Percentiles rank a stretch among this genome's conserved stretches.
Evolutionary conservation across 2,329 filamentous ascomycete genomes (phyloP).

Genomic region (Fonsecaea pugnacius): DNA sequence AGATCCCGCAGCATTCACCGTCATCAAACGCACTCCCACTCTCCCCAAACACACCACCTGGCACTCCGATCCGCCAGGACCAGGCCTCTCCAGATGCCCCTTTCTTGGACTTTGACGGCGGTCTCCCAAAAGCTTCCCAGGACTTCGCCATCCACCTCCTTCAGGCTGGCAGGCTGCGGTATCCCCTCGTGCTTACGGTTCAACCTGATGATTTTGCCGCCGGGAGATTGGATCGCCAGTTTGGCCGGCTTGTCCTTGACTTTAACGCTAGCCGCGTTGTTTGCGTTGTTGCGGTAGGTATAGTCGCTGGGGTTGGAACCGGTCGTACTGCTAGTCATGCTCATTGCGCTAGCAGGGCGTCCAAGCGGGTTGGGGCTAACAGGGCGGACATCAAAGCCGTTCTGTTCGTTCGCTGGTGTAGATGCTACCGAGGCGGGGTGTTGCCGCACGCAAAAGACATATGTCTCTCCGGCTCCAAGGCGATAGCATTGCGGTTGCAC

Average conservation of each 20-base stretch:
- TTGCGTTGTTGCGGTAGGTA: constrained; percentile 52
- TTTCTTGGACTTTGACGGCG: constrained; percentile 69
- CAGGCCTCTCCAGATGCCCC: constrained; percentile 65
- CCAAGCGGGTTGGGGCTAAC: constrained; percentile 46
- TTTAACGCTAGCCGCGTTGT: constrained; percentile 58
- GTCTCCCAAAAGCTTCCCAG: constrained; percentile 68
- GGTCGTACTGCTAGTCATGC: constrained; percentile 61
- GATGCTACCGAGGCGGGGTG: constrained; percentile 65
- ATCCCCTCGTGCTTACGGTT: constrained; percentile 55
- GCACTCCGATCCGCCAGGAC: constrained; percentile 68
- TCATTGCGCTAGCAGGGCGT: constrained; percentile 63
- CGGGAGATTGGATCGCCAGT: constrained; percentile 89
- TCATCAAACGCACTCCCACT: constrained; percentile 64
- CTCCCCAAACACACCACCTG: constrained; percentile 71
- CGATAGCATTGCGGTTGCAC: constrained; percentile 91
- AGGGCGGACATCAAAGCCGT: constrained; percentile 35
- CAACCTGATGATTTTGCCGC: constrained; percentile 85
- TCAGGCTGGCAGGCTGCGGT: constrained; percentile 44
- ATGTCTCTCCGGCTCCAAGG: constrained; percentile 92
- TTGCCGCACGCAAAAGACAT: constrained; percentile 93
- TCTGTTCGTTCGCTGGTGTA: constrained; percentile 28
- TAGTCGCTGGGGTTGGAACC: constrained; percentile 55
- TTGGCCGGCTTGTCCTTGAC: constrained; percentile 84
- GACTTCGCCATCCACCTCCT: constrained; percentile 41
- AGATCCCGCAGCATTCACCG: background rate